These are phyloP conservation scores for Lathyrus aphaca DNA, from an alignment of 306 rosid species.

Conservation along the genomic window DNA sequence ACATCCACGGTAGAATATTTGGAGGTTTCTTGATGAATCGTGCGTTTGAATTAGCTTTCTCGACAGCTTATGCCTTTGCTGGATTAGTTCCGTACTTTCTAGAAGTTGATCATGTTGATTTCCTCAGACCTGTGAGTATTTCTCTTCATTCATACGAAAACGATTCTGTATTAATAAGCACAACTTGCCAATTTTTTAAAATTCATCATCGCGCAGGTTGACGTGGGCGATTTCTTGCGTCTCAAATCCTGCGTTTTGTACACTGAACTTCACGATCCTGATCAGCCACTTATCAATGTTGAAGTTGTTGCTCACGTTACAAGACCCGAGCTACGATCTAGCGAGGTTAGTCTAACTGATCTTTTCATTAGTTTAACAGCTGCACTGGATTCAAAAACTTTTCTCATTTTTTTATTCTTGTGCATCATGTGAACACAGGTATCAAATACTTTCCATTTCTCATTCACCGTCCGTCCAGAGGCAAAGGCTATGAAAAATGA, in stretches of 20 bases:
- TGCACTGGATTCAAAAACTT: neutral
- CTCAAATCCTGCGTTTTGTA: conserved; percentile 84
- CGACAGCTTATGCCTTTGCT: conserved; percentile 91
- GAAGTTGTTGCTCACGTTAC: conserved; percentile 99
- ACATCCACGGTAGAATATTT: conserved; percentile 92
- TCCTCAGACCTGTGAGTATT: conserved; percentile 82
- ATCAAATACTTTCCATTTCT: conserved; percentile 80
- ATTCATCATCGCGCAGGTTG: conserved; percentile 63
- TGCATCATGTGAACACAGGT: conserved; percentile 48
- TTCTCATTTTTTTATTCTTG: conserved; percentile 1
- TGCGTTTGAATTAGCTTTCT: conserved; percentile 92
- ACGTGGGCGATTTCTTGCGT: conserved; percentile 93
- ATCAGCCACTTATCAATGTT: conserved; percentile 82
- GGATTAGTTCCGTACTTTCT: conserved; percentile 89
- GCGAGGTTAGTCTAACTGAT: conserved; percentile 65
- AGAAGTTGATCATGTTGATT: conserved; percentile 97
- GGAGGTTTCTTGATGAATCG: conserved; percentile 98
- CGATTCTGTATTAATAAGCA: neutral
- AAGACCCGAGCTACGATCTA: conserved; percentile 84
- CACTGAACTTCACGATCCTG: conserved; percentile 72
- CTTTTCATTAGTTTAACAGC: neutral
- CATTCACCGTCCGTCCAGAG: conserved; percentile 85
- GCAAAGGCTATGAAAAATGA: conserved; percentile 67
- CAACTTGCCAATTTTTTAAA: neutral
- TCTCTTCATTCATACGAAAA: conserved; percentile 1